These are phyloP conservation scores for Candida fluviatilis DNA, from an alignment of 805 yeast species.

Conservation along the genomic window DNA sequence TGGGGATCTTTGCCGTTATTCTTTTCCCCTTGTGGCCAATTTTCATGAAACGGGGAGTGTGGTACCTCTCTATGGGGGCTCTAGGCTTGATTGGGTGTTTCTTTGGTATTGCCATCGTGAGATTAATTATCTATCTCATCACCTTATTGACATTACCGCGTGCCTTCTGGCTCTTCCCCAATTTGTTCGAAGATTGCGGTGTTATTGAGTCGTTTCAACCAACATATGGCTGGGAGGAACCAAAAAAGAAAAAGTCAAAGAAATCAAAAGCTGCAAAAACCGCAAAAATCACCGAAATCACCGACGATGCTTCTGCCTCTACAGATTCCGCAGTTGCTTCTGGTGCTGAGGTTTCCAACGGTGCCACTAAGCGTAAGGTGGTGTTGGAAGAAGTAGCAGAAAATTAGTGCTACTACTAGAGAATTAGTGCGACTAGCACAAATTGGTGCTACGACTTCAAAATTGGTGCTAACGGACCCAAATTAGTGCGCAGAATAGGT, in stretches of 20 bases:
- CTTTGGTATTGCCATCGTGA: slow-evolving; percentile 72
- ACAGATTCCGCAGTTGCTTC: slow-evolving; percentile 6
- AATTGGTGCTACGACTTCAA: too few relatives aligned
- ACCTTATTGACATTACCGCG: slow-evolving; percentile 55
- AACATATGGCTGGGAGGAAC: slow-evolving; percentile 74
- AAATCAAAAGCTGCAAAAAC: slow-evolving; percentile 13
- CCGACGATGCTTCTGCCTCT: neutral
- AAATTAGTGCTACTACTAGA: neutral
- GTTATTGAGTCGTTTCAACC: slow-evolving; percentile 90
- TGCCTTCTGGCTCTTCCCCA: slow-evolving; percentile 97
- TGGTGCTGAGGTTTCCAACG: slow-evolving; percentile 11
- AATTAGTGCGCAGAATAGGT: too few relatives aligned
- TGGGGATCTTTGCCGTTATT: slow-evolving; percentile 58
- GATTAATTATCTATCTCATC: slow-evolving; percentile 65
- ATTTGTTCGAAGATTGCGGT: slow-evolving; percentile 92
- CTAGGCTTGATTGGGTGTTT: slow-evolving; percentile 71
- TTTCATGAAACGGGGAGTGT: slow-evolving; percentile 83
- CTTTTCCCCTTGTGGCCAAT: slow-evolving; percentile 95
- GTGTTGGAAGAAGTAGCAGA: slow-evolving; percentile 41
- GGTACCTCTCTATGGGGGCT: slow-evolving; percentile 79
- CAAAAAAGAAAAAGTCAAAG: slow-evolving; percentile 28
- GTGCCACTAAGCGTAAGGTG: slow-evolving; percentile 26
- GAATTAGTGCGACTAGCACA: too few relatives aligned
- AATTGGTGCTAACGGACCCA: too few relatives aligned
- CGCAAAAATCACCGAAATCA: slow-evolving; percentile 1